Evolutionary conservation across 257 asterid genomes (phyloP), one percentile per base, ranked within the genome.

Genomic region (Ballota nigra): DNA sequence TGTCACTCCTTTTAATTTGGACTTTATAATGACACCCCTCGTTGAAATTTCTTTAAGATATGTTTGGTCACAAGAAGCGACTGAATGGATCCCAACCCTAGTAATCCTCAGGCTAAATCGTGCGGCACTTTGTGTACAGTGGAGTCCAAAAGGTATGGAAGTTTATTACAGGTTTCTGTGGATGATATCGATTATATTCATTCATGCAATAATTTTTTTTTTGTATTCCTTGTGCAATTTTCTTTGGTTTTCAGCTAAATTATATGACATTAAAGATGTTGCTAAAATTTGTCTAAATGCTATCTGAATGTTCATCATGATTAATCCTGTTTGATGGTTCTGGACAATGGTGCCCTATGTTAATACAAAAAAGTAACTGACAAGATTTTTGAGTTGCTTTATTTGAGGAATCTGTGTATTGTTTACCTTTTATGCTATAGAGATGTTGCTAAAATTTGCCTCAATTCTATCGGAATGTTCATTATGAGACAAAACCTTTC

Each of bases 51-150:
- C 28, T 75, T n/a, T 47, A 77, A 95, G 99, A 69, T 95, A 95
- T 69, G 99, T 95, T 52, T 95, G 99, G 99, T 84, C 89, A 77
- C 92, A 83, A 49, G 99, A 92, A 80, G 78, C 81, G 0, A 26
- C 84, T 38, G 95, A 92, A 74, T 95, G 99, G 99, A 90, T 88
- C 62, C 96, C 99, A 40, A 95, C 99, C 28, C 98, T 95, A 72
- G 99, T 95, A 71, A 95, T 95, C 79, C 98, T 95, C 74, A 84
- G 98, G 86, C 82, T 95, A 77, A 95, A 95, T 76, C 95, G 99
- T 57, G 99, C 99, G 10, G 99, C 99, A 52, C 96, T 95, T 72
- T 95, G 99, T 83, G 98, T 89, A 72, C 91, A 92, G 65, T 95
- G 99, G 99, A 95, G 99, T 83, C 97, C 99, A 70, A 88, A 78